Base-by-base conservation (phyloP, 2,329 filamentous ascomycete genomes). In the Colletotrichum musae region DNA sequence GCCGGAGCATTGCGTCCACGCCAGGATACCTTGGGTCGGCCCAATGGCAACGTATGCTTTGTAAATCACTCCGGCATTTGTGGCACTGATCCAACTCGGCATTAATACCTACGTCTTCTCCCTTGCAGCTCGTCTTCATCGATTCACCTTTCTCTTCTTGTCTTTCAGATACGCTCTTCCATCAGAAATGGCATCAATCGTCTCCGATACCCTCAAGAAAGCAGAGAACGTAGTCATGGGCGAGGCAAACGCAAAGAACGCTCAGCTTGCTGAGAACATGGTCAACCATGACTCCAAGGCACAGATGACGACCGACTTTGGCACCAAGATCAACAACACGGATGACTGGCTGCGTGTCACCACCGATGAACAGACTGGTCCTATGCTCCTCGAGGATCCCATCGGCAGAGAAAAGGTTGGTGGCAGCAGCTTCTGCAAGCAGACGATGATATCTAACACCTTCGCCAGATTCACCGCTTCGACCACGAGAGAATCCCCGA, bases 331-430 rank as follows among this genome's bases (percentile, higher is more conserved):
- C 75, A 82, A 84, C 50, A 92, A 92, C 74, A 91, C 91, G 1
- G 94, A 97, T 75, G 87, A 94, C 77, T 96, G 93, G 93, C 83
- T 97, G 62, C 89, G 88, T 60, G 85, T 91, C 5, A 86, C 83
- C 28, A 89, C 82, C 43, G 85, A 89, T 3, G 86, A 93, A 54
- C 83, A 89, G 64, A 89, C 85, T 2, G 93, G 93, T 0, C 92
- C 93, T 0, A 78, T 80, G 74, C 82, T 95, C 0, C 78, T 96
- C 3, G 93, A 96, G 75, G 93, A 96, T 72, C 84, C 87, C 10
- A 90, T 93, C 74, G 89, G 81, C 0, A 86, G 93, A 13, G 93
- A 96, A 78, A 94, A 93, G 87, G 92, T 92, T 66, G 12, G 32
- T 21, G 12, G 13, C n/a, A 1, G 10, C 16, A 2, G 32, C 1